phyloP scores from a whole-genome alignment of 495 filamentous ascomycete species.

The Filosporella fistucella region DNA sequence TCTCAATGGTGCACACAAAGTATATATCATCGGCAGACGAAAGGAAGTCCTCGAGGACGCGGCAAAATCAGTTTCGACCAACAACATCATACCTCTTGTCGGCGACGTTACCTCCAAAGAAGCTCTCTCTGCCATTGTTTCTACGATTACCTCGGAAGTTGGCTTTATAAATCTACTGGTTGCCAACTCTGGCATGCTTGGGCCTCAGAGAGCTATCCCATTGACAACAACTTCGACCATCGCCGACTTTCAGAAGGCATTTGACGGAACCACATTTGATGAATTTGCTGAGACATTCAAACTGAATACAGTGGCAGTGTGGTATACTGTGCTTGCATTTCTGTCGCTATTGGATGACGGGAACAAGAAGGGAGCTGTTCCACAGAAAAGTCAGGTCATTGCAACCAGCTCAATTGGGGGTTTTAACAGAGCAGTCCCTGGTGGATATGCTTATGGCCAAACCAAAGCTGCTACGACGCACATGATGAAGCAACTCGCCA shows the following conservation, averaged over 20 bases:
- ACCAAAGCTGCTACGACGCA: slow-evolving; percentile 63
- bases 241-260: slow-evolving; percentile 45
- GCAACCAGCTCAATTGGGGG: slow-evolving; percentile 59
- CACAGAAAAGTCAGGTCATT: slow-evolving; percentile 57
- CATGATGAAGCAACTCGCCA: slow-evolving; percentile 58
- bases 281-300: slow-evolving; percentile 54
- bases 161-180: slow-evolving; percentile 61
- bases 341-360: slow-evolving; percentile 56
- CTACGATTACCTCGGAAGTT: slow-evolving; percentile 45
- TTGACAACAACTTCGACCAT: slow-evolving; percentile 26
- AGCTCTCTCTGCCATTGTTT: slow-evolving; percentile 48
- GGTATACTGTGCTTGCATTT: slow-evolving; percentile 62
- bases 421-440: slow-evolving; percentile 51
- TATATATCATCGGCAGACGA: slow-evolving; percentile 67
- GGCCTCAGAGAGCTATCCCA: slow-evolving; percentile 36
- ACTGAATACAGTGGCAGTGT: slow-evolving; percentile 56
- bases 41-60: slow-evolving; percentile 44
- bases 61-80: slow-evolving; percentile 21
- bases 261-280: slow-evolving; percentile 38
- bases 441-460: slow-evolving; percentile 56
- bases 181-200: slow-evolving; percentile 62
- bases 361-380: slow-evolving; percentile 48
- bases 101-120: slow-evolving; percentile 66
- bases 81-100: slow-evolving; percentile 50
- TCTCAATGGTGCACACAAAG: slow-evolving; percentile 56